Evolutionary conservation across 2,329 filamentous ascomycete genomes (phyloP).

Genomic region (Pseudomassariella vexata): DNA sequence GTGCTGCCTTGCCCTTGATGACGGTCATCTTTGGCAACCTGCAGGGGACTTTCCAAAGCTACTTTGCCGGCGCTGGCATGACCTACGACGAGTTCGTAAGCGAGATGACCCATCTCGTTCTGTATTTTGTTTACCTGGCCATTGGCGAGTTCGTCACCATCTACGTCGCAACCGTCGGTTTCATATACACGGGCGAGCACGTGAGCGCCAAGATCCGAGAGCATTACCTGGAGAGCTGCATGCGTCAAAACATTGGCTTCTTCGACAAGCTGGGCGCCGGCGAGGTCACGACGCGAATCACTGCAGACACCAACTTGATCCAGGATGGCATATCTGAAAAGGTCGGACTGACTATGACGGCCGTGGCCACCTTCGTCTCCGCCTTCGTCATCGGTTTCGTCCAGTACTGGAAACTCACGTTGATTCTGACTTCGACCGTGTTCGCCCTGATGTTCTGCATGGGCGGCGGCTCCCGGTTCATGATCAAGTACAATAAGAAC

Average conservation of each 20-base stretch:
- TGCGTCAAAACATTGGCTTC: conserved; percentile 85
- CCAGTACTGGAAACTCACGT: conserved; percentile 86
- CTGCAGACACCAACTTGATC: conserved; percentile 86
- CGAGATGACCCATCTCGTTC: conserved; percentile 56
- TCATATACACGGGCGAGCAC: conserved; percentile 82
- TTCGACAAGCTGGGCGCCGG: conserved; percentile 91
- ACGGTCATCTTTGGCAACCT: conserved; percentile 76
- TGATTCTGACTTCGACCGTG: conserved; percentile 80
- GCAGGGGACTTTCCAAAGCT: conserved; percentile 64
- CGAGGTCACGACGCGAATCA: conserved; percentile 91
- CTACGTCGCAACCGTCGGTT: conserved; percentile 79
- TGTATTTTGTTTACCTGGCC: conserved; percentile 83
- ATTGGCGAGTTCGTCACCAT: conserved; percentile 73
- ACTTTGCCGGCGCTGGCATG: conserved; percentile 41
- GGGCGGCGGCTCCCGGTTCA: conserved; percentile 65
- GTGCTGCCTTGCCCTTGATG: conserved; percentile 74
- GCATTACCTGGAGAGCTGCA: conserved; percentile 76
- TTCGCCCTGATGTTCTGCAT: conserved; percentile 74
- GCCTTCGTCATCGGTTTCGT: conserved; percentile 88
- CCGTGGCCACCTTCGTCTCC: conserved; percentile 75
- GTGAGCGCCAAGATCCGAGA: conserved; percentile 74
- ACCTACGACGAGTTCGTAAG: conserved; percentile 50
- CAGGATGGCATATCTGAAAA: conserved; percentile 94
- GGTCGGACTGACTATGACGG: conserved; percentile 69
- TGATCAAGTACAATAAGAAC: conserved; percentile 75